Evolutionary conservation across 176 grass and related monocot species (phyloP).

Genomic region (Carex myosuroides): DNA sequence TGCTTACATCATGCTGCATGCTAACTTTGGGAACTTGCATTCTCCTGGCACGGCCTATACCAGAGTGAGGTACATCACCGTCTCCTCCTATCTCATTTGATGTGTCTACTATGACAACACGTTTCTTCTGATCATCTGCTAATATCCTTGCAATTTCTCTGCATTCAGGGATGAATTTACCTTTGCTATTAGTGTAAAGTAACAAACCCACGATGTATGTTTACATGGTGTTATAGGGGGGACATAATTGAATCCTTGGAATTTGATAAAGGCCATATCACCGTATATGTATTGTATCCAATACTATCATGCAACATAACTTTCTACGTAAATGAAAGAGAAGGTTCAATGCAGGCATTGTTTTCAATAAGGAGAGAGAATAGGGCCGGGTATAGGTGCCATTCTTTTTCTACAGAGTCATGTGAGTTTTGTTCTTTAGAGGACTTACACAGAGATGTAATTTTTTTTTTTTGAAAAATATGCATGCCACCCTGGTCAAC

Average conservation of each 20-base stretch:
- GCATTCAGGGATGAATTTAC: constrained; percentile 26
- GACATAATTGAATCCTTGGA: background rate
- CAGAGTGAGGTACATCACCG: constrained; percentile 89
- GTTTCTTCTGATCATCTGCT: constrained; percentile 80
- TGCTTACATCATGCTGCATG: constrained; percentile 85
- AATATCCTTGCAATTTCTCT: constrained; percentile 96
- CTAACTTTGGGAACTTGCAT: constrained; percentile 99
- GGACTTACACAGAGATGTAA: background rate
- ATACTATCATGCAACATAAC: background rate
- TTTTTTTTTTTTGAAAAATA: background rate
- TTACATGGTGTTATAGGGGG: background rate
- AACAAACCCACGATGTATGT: background rate
- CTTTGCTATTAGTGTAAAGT: background rate
- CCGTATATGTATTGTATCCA: background rate
- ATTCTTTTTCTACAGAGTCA: background rate
- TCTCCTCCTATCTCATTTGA: constrained; percentile 99
- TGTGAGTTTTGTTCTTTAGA: background rate
- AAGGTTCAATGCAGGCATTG: background rate
- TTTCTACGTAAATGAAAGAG: background rate
- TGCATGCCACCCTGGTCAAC: background rate
- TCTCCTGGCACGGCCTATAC: constrained; percentile 87
- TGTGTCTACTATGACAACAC: constrained; percentile 93
- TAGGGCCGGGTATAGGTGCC: background rate
- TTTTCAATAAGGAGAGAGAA: background rate
- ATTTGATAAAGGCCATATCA: background rate